Conservation (phyloP, 345 rosid genomes). For the Limnanthes douglasii region DNA sequence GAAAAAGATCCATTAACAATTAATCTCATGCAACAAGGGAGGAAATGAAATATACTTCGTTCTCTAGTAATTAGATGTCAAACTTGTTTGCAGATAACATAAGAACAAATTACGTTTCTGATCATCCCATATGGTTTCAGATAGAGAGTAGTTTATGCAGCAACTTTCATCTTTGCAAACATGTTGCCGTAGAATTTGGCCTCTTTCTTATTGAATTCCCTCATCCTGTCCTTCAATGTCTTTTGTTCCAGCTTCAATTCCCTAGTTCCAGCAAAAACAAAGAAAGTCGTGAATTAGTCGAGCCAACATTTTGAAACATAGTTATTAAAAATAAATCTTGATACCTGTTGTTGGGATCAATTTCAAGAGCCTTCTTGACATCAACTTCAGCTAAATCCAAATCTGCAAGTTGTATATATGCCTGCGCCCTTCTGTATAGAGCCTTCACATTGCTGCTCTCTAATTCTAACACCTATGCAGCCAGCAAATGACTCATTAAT, state of each 20-base stretch:
- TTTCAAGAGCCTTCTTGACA: conserved; percentile 72
- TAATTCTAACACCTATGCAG: conserved; percentile 42
- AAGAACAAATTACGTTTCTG: too few species aligned
- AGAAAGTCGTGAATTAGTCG: background rate
- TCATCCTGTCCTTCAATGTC: conserved; percentile 59
- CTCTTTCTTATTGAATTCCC: conserved; percentile 74
- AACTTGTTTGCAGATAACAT: too few species aligned
- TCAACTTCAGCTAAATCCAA: conserved; percentile 74
- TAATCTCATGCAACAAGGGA: too few species aligned
- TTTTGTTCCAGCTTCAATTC: conserved; percentile 79
- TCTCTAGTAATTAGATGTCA: too few species aligned
- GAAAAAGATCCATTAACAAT: too few species aligned
- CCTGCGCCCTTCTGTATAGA: conserved; percentile 67
- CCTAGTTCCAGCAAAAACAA: conserved; percentile 18
- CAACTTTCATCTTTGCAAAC: conserved; percentile 57
- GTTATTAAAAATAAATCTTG: background rate
- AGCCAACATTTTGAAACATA: background rate
- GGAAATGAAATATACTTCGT: too few species aligned
- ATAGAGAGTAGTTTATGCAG: too few species aligned
- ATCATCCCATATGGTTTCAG: too few species aligned
- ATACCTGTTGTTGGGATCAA: conserved; percentile 66
- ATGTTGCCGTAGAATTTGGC: conserved; percentile 77
- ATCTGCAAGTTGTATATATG: conserved; percentile 52
- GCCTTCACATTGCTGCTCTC: conserved; percentile 68
- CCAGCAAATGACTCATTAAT: background rate